Base-by-base conservation (phyloP, 2,329 filamentous ascomycete species). In the Tolypocladium amazonense region DNA sequence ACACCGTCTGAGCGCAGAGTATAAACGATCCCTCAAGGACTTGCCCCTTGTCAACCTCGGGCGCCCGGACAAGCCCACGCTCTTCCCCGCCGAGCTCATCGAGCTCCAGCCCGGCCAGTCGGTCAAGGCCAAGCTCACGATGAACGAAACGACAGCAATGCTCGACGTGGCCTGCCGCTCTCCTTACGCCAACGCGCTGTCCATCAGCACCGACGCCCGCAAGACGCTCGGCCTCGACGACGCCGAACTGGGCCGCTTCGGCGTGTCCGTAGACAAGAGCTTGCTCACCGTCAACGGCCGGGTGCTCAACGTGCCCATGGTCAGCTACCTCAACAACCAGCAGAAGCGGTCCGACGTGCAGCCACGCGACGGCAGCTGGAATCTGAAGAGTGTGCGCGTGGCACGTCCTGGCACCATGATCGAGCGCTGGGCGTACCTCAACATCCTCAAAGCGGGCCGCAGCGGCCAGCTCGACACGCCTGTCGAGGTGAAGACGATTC, bases 241-340 rank as follows among this genome's bases (percentile, higher is more conserved):
- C 2, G 78, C 77, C 45, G 62, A 72, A 0, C 75, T 81, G n/a
- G 41, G 63, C 5, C 65, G 76, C 2, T 94, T 92, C 62, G 87
- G 87, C 6, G 77, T 95, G 62, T 73, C 74, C 1, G 79, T 92
- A 3, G 78, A 76, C 8, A 79, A 81, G 15, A 72, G 77, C 1
- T 78, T 96, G 39, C 76, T 96, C 39, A 88, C 88, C 0, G 88
- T 96, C 0, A 77, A 79, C 0, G 92, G 84, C 1, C 85, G 92
- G 7, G 81, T 93, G 47, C 79, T 96, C 0, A 50, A 66, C 0
- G 68, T 83, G 0, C 91, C 91, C 0, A 66, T 64, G 0, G 73
- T 96, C 35, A 70, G 74, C 2, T 96, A 96, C 67, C 62, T 69
- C 41, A 62, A 60, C 62, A 69, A 60, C 25, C 66, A 63, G 65